Evolutionary conservation across 495 filamentous ascomycete genomes (phyloP).

Genomic region (Amniculicola lignicola): DNA sequence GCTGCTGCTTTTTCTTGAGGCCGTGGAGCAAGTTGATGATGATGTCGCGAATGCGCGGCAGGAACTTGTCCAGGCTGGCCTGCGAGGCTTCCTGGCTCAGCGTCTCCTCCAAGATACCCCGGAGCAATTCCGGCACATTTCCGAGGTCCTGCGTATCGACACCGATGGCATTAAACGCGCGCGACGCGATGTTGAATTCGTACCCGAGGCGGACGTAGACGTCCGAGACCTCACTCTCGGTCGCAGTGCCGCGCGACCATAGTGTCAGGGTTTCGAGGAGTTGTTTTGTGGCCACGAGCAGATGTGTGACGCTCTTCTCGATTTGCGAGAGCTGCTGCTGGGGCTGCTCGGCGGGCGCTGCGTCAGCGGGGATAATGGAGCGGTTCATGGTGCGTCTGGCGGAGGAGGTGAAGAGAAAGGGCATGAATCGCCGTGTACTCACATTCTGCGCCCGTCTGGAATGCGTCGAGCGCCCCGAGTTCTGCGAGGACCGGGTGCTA

Average conservation of each 20-base stretch:
- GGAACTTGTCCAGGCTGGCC: constrained; percentile 84
- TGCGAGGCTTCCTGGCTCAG: constrained; percentile 93
- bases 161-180: constrained; percentile 91
- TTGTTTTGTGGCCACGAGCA: constrained; percentile 96
- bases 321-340: constrained; percentile 82
- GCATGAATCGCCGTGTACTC: constrained; percentile 5
- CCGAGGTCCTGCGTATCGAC: constrained; percentile 92
- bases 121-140: constrained; percentile 86
- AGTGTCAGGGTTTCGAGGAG: constrained; percentile 93
- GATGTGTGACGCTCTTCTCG: constrained; percentile 96
- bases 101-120: constrained; percentile 89
- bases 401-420: neutral
- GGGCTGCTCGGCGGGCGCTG: constrained; percentile 46
- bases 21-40: constrained; percentile 97
- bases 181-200: constrained; percentile 97
- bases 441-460: constrained; percentile 32
- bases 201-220: constrained; percentile 97
- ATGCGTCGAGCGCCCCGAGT: constrained; percentile 32
- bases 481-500: constrained; percentile 29
- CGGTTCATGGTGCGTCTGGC: neutral
- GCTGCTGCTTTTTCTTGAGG: constrained; percentile 92
- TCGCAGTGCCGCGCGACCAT: constrained; percentile 89
- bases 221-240: constrained; percentile 92
- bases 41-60: constrained; percentile 92
- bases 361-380: constrained; percentile 19